A percentile compares a stretch with the other conserved stretches of the same genome.
Evolutionary conservation across 208 protist genomes (phyloP).

Genomic region (Trypanosoma platydactyli): DNA sequence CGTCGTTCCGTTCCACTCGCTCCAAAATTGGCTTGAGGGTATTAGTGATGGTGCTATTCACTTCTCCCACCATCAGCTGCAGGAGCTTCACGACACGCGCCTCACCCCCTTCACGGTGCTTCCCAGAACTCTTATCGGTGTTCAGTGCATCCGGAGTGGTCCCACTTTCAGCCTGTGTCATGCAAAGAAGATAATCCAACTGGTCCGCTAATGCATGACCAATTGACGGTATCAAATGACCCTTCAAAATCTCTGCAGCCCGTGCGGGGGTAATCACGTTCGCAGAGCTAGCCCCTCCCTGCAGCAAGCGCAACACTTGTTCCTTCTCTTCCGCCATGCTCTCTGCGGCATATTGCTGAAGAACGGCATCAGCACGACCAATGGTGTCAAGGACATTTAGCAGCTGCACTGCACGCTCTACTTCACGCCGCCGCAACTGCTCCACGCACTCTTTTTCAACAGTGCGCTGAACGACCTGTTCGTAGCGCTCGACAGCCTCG

Average conservation of each 20-base stretch:
- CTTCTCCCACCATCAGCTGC: slow-evolving; percentile 25
- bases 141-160: background rate
- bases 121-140: slow-evolving; percentile 1
- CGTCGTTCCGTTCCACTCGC: slow-evolving; percentile 23
- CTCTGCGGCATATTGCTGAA: slow-evolving; percentile 49
- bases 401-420: slow-evolving; percentile 44
- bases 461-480: slow-evolving; percentile 51
- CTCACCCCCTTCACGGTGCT: slow-evolving; percentile 12
- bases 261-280: slow-evolving; percentile 11
- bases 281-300: background rate
- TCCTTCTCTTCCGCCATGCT: slow-evolving; percentile 31
- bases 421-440: slow-evolving; percentile 39
- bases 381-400: slow-evolving; percentile 64
- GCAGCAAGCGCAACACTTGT: slow-evolving; percentile 30
- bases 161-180: background rate
- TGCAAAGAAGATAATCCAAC: slow-evolving; percentile 28
- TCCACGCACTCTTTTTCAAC: slow-evolving; percentile 67
- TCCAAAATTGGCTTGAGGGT: slow-evolving; percentile 27
- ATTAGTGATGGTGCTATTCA: slow-evolving; percentile 10
- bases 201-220: slow-evolving; percentile 27
- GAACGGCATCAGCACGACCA: slow-evolving; percentile 55
- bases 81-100: slow-evolving; percentile 10
- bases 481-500: slow-evolving; percentile 50
- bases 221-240: slow-evolving; percentile 27
- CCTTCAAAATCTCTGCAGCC: slow-evolving; percentile 28